These are phyloP conservation scores for Alternaria alternata DNA, from an alignment of 2,329 filamentous ascomycete genomes.

Conservation along the genomic window DNA sequence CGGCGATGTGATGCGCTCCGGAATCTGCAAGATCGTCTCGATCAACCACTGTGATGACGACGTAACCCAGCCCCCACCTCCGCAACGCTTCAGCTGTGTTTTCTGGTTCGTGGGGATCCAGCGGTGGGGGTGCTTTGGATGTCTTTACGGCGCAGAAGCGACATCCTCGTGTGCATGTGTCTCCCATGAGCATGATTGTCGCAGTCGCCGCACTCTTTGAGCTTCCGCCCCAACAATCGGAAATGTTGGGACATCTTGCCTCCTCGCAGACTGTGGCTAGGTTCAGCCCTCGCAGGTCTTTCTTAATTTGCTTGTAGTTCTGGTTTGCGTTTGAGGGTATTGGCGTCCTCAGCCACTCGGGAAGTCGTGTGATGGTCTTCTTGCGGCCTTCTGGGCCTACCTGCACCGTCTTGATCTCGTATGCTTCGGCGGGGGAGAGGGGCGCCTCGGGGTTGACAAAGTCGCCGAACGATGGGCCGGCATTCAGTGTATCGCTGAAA, in stretches of 20 bases:
- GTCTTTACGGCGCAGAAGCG: conserved; percentile 98
- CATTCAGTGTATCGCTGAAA: conserved; percentile 70
- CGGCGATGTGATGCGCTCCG: conserved; percentile 87
- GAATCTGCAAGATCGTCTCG: conserved; percentile 91
- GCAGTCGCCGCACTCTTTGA: conserved; percentile 91
- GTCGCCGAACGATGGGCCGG: conserved; percentile 70
- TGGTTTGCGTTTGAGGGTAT: conserved; percentile 82
- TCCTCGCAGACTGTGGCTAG: conserved; percentile 98
- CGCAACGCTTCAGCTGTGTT: conserved; percentile 92
- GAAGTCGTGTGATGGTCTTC: conserved; percentile 76
- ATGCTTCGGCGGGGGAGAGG: conserved; percentile 60
- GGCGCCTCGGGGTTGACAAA: conserved; percentile 62
- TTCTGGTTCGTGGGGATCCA: conserved; percentile 96
- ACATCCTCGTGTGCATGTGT: conserved; percentile 95
- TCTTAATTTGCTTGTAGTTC: conserved; percentile 95
- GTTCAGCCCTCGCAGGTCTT: conserved; percentile 85
- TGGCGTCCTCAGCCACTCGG: conserved; percentile 94
- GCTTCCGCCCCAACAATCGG: conserved; percentile 94
- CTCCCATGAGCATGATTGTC: conserved; percentile 99
- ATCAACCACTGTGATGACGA: conserved; percentile 92
- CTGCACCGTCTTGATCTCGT: conserved; percentile 68
- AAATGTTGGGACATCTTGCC: conserved; percentile 95
- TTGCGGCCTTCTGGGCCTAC: conserved; percentile 69
- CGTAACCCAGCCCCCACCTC: conserved; percentile 93
- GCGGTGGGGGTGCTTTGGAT: conserved; percentile 73